A percentile compares a stretch with the other conserved stretches of the same genome.
Conservation (phyloP, 208 protist species). For the Acanthamoeba triangularis region DNA sequence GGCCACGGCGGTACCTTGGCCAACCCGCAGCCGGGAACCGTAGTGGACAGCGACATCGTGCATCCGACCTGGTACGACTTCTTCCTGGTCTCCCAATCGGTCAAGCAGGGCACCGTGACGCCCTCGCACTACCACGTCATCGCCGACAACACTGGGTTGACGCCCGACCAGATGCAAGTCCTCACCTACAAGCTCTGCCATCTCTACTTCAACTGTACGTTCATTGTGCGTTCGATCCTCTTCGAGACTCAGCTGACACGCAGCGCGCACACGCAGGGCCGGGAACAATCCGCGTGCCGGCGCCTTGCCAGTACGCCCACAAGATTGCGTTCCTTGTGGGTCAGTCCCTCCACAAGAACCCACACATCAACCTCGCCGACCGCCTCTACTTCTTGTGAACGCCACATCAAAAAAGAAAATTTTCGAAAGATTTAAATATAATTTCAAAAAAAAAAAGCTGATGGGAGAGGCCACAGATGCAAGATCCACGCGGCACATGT, state of each 20-base stretch:
- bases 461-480: too few relatives aligned
- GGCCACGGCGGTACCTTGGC: background rate
- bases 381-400: constrained; percentile 26
- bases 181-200: constrained; percentile 81
- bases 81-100: constrained; percentile 80
- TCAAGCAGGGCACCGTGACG: constrained; percentile 79
- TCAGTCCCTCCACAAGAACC: constrained; percentile 50
- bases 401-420: background rate
- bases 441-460: too few relatives aligned
- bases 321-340: constrained; percentile 84
- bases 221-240: background rate
- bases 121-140: constrained; percentile 86
- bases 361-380: background rate
- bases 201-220: constrained; percentile 84
- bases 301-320: constrained; percentile 84
- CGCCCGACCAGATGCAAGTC: constrained; percentile 45
- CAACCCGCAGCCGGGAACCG: constrained; percentile 82
- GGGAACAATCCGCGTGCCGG: constrained; percentile 81
- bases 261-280: background rate
- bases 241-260: background rate
- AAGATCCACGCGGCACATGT: too few relatives aligned
- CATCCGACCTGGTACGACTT: constrained; percentile 82
- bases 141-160: constrained; percentile 34
- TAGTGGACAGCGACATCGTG: constrained; percentile 75
- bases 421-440: too few relatives aligned